Evolutionary conservation across 768 basidiomycete species (phyloP).

Genomic region (Russula vinacea): DNA sequence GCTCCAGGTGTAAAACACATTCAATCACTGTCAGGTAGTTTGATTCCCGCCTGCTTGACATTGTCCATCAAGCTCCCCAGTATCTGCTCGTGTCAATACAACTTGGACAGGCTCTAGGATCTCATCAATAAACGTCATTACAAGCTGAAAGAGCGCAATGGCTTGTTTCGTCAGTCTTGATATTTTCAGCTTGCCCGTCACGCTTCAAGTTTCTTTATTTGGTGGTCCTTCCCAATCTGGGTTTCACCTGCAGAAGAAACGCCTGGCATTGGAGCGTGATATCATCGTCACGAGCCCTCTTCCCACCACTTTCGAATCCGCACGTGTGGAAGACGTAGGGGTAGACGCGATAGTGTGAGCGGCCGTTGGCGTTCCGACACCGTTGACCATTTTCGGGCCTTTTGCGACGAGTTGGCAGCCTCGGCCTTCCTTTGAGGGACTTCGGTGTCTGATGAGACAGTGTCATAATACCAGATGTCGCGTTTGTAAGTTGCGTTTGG

Average conservation of each 20-base stretch:
- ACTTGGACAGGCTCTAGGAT: slow-evolving; percentile 39
- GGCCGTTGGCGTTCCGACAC: slow-evolving; percentile 28
- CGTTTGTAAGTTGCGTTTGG: slow-evolving; percentile 14
- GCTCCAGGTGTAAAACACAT: too few relatives aligned
- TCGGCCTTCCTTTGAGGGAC: slow-evolving; percentile 64
- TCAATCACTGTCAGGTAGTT: too few relatives aligned
- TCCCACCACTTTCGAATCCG: slow-evolving; percentile 31
- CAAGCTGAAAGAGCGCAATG: slow-evolving; percentile 55
- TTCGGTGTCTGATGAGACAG: slow-evolving; percentile 44
- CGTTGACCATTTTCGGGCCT: slow-evolving; percentile 32
- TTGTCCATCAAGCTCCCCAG: too few relatives aligned
- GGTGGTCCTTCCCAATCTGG: slow-evolving; percentile 67
- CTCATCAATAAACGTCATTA: slow-evolving; percentile 61
- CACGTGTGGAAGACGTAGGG: slow-evolving; percentile 25
- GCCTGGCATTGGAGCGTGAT: slow-evolving; percentile 9
- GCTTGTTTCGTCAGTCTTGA: slow-evolving; percentile 68
- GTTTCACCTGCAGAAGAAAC: slow-evolving; percentile 52
- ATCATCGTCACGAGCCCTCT: slow-evolving; percentile 58
- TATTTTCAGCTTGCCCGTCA: slow-evolving; percentile 30
- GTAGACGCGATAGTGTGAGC: slow-evolving; percentile 1
- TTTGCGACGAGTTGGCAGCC: slow-evolving; percentile 37
- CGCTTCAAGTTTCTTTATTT: slow-evolving; percentile 42
- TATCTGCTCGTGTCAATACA: too few relatives aligned
- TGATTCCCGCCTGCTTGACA: too few relatives aligned
- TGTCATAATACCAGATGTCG: slow-evolving; percentile 23